Percentiles rank a stretch among this genome's conserved stretches.
Evolutionary conservation across 306 rosid genomes (phyloP).

Genomic region (Carpinus viminea): DNA sequence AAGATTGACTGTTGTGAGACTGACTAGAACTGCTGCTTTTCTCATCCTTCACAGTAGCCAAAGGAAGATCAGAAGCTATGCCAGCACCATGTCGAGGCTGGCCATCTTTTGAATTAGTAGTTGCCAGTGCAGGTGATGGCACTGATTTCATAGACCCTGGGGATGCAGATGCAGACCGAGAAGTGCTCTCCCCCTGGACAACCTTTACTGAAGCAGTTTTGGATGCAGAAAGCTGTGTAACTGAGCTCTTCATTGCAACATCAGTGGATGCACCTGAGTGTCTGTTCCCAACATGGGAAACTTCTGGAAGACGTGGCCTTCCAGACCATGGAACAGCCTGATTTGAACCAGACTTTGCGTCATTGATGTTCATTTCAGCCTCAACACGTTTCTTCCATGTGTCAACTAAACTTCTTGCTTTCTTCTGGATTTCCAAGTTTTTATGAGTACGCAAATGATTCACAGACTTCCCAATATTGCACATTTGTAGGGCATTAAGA

Average conservation of each 20-base stretch:
- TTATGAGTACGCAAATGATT: constrained; percentile 75
- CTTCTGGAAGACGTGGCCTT: constrained; percentile 52
- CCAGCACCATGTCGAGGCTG: constrained; percentile 42
- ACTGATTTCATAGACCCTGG: constrained; percentile 55
- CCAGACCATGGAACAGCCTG: constrained; percentile 65
- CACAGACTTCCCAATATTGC: constrained; percentile 90
- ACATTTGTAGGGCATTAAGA: constrained; percentile 75
- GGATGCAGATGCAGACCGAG: constrained; percentile 59
- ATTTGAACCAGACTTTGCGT: constrained; percentile 57
- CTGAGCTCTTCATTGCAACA: constrained; percentile 54
- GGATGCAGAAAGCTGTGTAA: constrained; percentile 45
- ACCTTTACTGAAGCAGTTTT: constrained; percentile 58
- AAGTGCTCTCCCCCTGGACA: constrained; percentile 48
- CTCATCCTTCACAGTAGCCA: constrained; percentile 69
- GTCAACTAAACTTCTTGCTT: constrained; percentile 82
- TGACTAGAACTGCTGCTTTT: constrained; percentile 90
- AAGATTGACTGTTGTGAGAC: constrained; percentile 86
- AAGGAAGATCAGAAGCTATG: constrained; percentile 56
- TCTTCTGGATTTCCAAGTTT: constrained; percentile 86
- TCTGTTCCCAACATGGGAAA: constrained; percentile 63
- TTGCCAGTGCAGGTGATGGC: constrained; percentile 36
- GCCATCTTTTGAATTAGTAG: constrained; percentile 60
- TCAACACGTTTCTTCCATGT: constrained; percentile 94
- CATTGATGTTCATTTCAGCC: constrained; percentile 82
- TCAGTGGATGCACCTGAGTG: constrained; percentile 58